A percentile compares a stretch with the other conserved stretches of the same genome.
Evolutionary conservation across 148 eudicot species (phyloP).

Genomic region (Cornus kousa): DNA sequence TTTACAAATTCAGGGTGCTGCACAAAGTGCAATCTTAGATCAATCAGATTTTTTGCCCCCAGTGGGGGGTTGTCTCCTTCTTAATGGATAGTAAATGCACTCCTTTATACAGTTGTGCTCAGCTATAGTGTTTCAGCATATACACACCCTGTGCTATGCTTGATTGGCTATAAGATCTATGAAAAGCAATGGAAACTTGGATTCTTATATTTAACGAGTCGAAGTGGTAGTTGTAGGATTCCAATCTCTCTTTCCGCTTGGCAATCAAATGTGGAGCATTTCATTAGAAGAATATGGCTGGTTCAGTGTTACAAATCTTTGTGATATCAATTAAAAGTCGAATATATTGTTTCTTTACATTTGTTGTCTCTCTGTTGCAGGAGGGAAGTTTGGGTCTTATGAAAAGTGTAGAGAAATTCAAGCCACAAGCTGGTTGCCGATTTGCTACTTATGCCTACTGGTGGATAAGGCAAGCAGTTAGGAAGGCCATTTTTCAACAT

Average conservation of each 20-base stretch:
- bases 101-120: background rate
- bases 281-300: background rate
- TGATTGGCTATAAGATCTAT: background rate
- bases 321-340: background rate
- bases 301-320: background rate
- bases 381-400: constrained; percentile 94
- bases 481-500: constrained; percentile 76
- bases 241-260: background rate
- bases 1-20: background rate
- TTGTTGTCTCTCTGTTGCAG: constrained; percentile 39
- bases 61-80: too few relatives aligned
- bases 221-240: background rate
- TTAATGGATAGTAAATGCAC: background rate
- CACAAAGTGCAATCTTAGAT: background rate
- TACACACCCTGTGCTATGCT: background rate
- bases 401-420: constrained; percentile 85
- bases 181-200: background rate
- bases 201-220: background rate
- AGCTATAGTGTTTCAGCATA: background rate
- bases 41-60: background rate
- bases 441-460: constrained; percentile 92
- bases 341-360: background rate
- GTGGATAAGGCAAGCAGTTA: constrained; percentile 90
- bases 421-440: constrained; percentile 76
- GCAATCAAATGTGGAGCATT: constrained; percentile 7